Evolutionary conservation across 2,329 filamentous ascomycete species (phyloP).

Genomic region (Amauroascus niger): DNA sequence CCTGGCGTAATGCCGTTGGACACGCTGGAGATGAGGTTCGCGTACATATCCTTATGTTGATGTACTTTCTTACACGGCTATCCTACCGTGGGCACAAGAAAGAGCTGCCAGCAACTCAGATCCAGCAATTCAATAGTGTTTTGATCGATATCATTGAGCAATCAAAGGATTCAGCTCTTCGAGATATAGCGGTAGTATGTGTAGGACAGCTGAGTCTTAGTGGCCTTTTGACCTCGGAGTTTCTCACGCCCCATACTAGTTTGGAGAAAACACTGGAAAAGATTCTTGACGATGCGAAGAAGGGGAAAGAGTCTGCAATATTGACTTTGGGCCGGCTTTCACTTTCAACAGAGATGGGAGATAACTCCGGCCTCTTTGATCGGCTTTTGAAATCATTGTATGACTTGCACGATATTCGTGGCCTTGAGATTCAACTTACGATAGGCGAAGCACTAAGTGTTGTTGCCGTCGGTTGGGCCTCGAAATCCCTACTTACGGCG

Average conservation of each 20-base stretch:
- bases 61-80: conserved; percentile 49
- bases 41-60: conserved; percentile 50
- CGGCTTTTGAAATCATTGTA: conserved; percentile 60
- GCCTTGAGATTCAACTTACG: conserved; percentile 80
- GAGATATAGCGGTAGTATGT: conserved; percentile 48
- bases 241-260: conserved; percentile 23
- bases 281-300: conserved; percentile 60
- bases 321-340: conserved; percentile 68
- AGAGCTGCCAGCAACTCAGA: conserved; percentile 28
- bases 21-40: conserved; percentile 50
- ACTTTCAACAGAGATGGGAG: conserved; percentile 25
- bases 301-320: conserved; percentile 73
- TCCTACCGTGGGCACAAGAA: conserved; percentile 40
- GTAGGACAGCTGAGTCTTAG: conserved; percentile 55
- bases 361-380: conserved; percentile 27
- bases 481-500: conserved; percentile 63
- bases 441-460: conserved; percentile 81
- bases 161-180: conserved; percentile 47
- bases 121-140: conserved; percentile 36
- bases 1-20: conserved; percentile 53
- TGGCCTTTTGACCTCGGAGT: conserved; percentile 38
- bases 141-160: conserved; percentile 45
- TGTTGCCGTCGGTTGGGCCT: conserved; percentile 70
- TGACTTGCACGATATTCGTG: conserved; percentile 69
- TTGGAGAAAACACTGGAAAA: conserved; percentile 49